Percentiles rank a stretch among this genome's conserved stretches.
Conservation (phyloP, 306 rosid genomes). For the Astragalus glycyphyllos region DNA sequence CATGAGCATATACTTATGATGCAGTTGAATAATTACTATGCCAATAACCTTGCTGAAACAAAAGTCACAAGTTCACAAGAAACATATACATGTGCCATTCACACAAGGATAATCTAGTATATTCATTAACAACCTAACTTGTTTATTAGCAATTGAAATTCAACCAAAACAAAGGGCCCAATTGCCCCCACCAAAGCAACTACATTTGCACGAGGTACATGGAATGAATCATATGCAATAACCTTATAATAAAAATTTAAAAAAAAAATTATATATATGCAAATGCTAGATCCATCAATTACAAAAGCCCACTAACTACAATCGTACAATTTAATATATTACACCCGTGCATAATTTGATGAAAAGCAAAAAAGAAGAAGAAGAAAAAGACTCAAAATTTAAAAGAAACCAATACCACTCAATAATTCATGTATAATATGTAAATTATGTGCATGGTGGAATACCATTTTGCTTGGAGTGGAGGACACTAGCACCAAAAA, state of each 20-base stretch:
- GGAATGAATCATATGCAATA: conserved; percentile 41
- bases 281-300: conserved; percentile 53
- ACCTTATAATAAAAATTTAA: conserved; percentile 38
- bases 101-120: conserved; percentile 40
- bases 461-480: conserved; percentile 50
- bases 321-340: conserved; percentile 46
- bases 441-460: conserved; percentile 40
- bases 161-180: conserved; percentile 38
- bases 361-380: conserved; percentile 36
- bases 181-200: conserved; percentile 52
- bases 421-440: conserved; percentile 55
- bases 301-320: conserved; percentile 50
- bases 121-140: conserved; percentile 40
- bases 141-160: conserved; percentile 38
- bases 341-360: conserved; percentile 57
- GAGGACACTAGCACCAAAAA: conserved; percentile 48
- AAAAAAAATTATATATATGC: conserved; percentile 30
- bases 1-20: conserved; percentile 41
- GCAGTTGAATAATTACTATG: conserved; percentile 42
- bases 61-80: conserved; percentile 34
- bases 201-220: conserved; percentile 42
- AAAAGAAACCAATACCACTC: conserved; percentile 26
- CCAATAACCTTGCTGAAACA: conserved; percentile 36
- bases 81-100: conserved; percentile 54
- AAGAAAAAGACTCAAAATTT: conserved; percentile 29